Evolutionary conservation across 768 basidiomycete genomes (phyloP).

Genomic region (Lentinula boryana): DNA sequence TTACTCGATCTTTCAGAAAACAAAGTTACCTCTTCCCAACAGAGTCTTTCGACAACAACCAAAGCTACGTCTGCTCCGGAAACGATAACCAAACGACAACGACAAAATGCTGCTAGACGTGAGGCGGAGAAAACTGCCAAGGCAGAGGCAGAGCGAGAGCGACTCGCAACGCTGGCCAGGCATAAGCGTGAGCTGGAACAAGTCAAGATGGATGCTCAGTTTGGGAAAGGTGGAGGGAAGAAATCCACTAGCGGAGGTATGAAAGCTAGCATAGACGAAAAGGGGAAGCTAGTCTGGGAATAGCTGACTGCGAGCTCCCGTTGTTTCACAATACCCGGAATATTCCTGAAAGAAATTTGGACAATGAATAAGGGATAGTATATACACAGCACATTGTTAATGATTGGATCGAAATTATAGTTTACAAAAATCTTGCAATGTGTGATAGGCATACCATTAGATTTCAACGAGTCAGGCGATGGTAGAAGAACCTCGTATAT

Average conservation of each 20-base stretch:
- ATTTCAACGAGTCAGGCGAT: too few relatives aligned
- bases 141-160: constrained; percentile 32
- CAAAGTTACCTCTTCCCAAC: not conserved
- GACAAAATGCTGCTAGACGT: constrained; percentile 44
- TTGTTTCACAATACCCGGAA: not conserved
- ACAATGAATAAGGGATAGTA: not conserved
- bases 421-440: too few relatives aligned
- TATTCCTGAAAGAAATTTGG: not conserved
- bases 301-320: not conserved
- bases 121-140: constrained; percentile 41
- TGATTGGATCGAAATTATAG: not conserved
- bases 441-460: too few relatives aligned
- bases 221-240: constrained; percentile 18
- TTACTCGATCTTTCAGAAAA: not conserved
- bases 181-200: constrained; percentile 45
- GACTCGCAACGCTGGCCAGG: constrained; percentile 31
- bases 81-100: constrained; percentile 44
- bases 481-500: too few relatives aligned
- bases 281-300: constrained; percentile 25
- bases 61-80: constrained; percentile 15
- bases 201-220: constrained; percentile 34
- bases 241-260: constrained; percentile 28
- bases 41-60: not conserved
- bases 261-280: constrained; percentile 32
- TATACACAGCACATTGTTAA: not conserved